Percentiles rank a stretch among this genome's conserved stretches.
Conservation (phyloP, 2,329 filamentous ascomycete species). For the Fusarium verrucosum region DNA sequence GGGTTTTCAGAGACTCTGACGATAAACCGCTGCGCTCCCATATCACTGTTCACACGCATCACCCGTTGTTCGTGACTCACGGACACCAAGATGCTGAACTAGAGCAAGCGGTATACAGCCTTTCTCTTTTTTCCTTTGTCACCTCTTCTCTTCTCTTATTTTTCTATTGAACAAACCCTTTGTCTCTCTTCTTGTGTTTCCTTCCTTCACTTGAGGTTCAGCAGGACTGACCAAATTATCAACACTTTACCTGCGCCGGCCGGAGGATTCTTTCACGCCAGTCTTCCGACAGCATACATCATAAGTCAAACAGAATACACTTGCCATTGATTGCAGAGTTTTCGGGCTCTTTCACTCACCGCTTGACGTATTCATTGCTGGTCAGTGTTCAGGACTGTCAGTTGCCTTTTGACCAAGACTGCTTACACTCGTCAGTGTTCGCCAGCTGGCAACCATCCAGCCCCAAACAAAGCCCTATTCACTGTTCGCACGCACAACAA, state of each 20-base stretch:
- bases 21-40: constrained; percentile 23
- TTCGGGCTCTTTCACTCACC: not conserved
- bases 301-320: constrained; percentile 7
- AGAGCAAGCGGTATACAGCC: constrained; percentile 31
- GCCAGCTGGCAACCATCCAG: constrained; percentile 33
- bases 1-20: constrained; percentile 19
- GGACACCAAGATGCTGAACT: constrained; percentile 39
- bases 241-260: constrained; percentile 32
- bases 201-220: constrained; percentile 36
- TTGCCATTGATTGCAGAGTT: constrained; percentile 6
- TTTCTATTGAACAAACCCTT: constrained; percentile 19
- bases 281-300: constrained; percentile 13
- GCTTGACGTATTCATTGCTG: constrained; percentile 5
- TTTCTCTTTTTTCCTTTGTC: constrained; percentile 33
- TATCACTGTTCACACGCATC: constrained; percentile 28
- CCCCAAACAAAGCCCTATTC: constrained; percentile 17
- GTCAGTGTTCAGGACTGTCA: constrained; percentile 21
- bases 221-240: constrained; percentile 41
- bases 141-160: constrained; percentile 15
- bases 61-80: constrained; percentile 43
- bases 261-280: constrained; percentile 21
- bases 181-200: constrained; percentile 33
- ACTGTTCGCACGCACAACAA: constrained; percentile 30
- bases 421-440: constrained; percentile 31
- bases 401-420: not conserved